Evolutionary conservation across 2,329 filamentous ascomycete genomes (phyloP).

Genomic region (Diaporthe eres): DNA sequence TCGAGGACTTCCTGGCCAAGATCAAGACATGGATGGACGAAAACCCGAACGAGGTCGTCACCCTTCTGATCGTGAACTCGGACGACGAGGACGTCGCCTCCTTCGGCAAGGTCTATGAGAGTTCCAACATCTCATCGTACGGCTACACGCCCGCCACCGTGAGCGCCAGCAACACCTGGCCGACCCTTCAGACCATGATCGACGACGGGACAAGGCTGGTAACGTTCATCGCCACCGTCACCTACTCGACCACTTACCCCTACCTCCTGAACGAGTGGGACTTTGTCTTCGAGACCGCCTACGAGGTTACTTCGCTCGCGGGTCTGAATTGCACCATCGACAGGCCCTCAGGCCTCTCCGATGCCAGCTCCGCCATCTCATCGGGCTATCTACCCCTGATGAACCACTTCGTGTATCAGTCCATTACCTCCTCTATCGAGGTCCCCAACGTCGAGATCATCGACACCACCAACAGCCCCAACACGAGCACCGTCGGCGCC

Average conservation of each 20-base stretch:
- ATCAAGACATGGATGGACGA: constrained; percentile 79
- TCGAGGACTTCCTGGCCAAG: constrained; percentile 73
- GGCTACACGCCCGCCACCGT: constrained; percentile 69
- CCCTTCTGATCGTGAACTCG: constrained; percentile 80
- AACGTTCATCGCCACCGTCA: constrained; percentile 74
- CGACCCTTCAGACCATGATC: constrained; percentile 80
- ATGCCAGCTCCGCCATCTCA: constrained; percentile 66
- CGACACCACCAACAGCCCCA: constrained; percentile 75
- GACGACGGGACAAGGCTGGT: constrained; percentile 74
- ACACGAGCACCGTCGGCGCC: constrained; percentile 65
- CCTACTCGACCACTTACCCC: constrained; percentile 57
- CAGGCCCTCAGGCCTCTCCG: constrained; percentile 69
- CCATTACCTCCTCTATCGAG: constrained; percentile 66
- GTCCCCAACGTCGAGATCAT: constrained; percentile 74
- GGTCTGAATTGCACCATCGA: constrained; percentile 82
- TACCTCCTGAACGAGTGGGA: constrained; percentile 76
- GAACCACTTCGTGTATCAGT: constrained; percentile 84
- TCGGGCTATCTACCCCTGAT: constrained; percentile 77
- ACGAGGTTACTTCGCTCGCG: constrained; percentile 71
- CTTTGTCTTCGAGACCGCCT: constrained; percentile 81
- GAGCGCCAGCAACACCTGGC: constrained; percentile 69
- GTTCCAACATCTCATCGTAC: constrained; percentile 71
- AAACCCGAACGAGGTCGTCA: constrained; percentile 82
- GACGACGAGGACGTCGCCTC: constrained; percentile 69
- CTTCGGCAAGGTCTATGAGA: constrained; percentile 68